phyloP scores from a whole-genome alignment of 2,329 filamentous ascomycete genomes.

The Monosporascus ibericus region DNA sequence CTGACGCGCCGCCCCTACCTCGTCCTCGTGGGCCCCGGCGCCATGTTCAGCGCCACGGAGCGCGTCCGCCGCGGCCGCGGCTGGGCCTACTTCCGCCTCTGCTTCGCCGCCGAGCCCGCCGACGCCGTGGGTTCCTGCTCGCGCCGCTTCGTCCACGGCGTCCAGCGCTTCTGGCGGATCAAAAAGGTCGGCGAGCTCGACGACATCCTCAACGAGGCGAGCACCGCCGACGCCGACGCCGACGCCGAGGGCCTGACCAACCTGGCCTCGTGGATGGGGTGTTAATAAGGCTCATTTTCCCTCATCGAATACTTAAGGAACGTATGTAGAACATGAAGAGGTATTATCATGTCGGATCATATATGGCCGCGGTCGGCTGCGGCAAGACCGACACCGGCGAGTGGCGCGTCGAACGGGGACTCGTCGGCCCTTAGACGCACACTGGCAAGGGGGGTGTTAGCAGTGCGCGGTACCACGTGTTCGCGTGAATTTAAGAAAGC shows the following conservation, averaged over 20 bases:
- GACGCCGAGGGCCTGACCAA: slow-evolving; percentile 17
- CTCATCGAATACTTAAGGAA: background rate
- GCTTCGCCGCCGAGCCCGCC: slow-evolving; percentile 78
- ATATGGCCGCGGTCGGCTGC: too few relatives aligned
- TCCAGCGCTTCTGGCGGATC: slow-evolving; percentile 71
- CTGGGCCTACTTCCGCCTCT: slow-evolving; percentile 71
- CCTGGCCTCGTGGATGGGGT: slow-evolving; percentile 19
- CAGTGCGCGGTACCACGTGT: too few relatives aligned
- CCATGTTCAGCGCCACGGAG: slow-evolving; percentile 64
- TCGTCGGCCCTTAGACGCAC: too few relatives aligned
- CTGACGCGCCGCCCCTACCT: slow-evolving; percentile 63
- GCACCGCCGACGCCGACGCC: slow-evolving; percentile 7
- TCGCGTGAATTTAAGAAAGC: too few relatives aligned
- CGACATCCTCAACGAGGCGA: slow-evolving; percentile 42
- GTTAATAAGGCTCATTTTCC: slow-evolving; percentile 8
- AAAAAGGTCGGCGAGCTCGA: slow-evolving; percentile 62
- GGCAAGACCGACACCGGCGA: too few relatives aligned
- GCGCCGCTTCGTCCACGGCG: slow-evolving; percentile 59
- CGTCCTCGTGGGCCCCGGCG: slow-evolving; percentile 65
- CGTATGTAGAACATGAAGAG: too few relatives aligned
- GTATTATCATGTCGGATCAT: too few relatives aligned
- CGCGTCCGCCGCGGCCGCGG: slow-evolving; percentile 52
- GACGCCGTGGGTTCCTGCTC: slow-evolving; percentile 59
- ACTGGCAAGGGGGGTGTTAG: too few relatives aligned
- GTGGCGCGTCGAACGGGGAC: too few relatives aligned